A percentile compares a stretch with the other conserved stretches of the same genome.
These are phyloP conservation scores for Prunus kanzakura DNA, from an alignment of 306 rosid genomes.

Conservation along the genomic window DNA sequence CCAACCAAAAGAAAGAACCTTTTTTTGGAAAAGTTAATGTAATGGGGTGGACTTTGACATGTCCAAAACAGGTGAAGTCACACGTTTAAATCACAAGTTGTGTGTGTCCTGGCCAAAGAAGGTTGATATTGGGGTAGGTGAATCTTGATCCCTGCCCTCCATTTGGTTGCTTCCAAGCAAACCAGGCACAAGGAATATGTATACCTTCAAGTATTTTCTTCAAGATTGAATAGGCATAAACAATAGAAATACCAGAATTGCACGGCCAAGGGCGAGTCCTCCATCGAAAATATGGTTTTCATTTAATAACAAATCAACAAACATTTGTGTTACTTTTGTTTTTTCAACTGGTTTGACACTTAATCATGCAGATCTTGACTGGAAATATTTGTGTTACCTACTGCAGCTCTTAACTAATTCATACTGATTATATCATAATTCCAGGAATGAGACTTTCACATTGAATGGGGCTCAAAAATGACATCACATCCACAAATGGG, in stretches of 20 bases:
- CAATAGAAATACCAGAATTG: too few species aligned
- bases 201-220: neutral
- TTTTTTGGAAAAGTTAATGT: neutral
- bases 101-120: too few species aligned
- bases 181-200: neutral
- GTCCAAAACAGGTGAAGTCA: too few species aligned
- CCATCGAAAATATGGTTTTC: neutral
- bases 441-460: slow-evolving; percentile 20
- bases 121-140: slow-evolving; percentile 17
- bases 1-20: neutral
- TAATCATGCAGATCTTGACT: neutral
- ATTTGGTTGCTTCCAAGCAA: slow-evolving; percentile 22
- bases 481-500: slow-evolving; percentile 29
- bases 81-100: too few species aligned
- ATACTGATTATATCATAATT: neutral
- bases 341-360: too few species aligned
- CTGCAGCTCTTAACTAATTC: neutral
- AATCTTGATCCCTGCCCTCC: slow-evolving; percentile 39
- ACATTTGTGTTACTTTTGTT: neutral
- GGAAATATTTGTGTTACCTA: neutral
- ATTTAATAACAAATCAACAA: neutral
- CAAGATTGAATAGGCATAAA: neutral
- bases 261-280: neutral
- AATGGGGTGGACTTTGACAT: neutral
- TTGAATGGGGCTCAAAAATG: slow-evolving; percentile 20